Evolutionary conservation across 768 basidiomycete genomes (phyloP), one percentile per base, ranked within the genome.

Genomic region (Leccinum rimulosum): DNA sequence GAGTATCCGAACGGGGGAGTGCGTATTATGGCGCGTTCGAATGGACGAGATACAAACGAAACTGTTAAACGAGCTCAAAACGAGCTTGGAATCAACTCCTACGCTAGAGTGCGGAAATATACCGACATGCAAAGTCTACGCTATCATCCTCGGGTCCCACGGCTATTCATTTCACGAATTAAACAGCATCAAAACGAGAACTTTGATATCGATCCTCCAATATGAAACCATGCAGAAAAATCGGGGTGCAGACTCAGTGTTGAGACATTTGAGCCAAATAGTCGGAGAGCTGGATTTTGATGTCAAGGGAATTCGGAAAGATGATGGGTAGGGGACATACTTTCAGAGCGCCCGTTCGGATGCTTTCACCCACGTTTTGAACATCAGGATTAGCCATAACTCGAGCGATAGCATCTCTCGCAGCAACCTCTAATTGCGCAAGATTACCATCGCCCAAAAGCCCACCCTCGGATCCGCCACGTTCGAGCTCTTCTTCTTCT

Each of bases 381-480:
- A 95, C 91, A 64, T 96, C 93, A 0, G 91, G 90, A 66, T 93
- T 93, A 1, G 89, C 78, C 67, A 97, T 75, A 27, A 95, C 83
- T 63, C 84, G 82, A 11, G 84, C 72, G 43, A 94, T 78, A 0
- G 86, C 86, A 60, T 96, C 94, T 70, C 84, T 84, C 40, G 93
- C 93, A 4, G 86, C 87, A 27, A 68, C 59, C 69, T 87, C 85
- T 15, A 85, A 59, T 12, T 80, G 82, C 4, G 89, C 84, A 36
- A 86, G 72, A 52, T 59, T 77, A 58, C 76, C 78, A 54, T 81
- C 81, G 52, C 77, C 77, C 48, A 80, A 68, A 58, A 86, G 69
- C 52, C 82, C 86, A 22, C 81, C 87, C 59, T 85, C 84, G 9
- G 82, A 75, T 22, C 74, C 70, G n/a, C 74, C 73, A 19, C 75